Conservation (phyloP, 768 basidiomycete genomes). For the Gloeostereum incarnatum region DNA sequence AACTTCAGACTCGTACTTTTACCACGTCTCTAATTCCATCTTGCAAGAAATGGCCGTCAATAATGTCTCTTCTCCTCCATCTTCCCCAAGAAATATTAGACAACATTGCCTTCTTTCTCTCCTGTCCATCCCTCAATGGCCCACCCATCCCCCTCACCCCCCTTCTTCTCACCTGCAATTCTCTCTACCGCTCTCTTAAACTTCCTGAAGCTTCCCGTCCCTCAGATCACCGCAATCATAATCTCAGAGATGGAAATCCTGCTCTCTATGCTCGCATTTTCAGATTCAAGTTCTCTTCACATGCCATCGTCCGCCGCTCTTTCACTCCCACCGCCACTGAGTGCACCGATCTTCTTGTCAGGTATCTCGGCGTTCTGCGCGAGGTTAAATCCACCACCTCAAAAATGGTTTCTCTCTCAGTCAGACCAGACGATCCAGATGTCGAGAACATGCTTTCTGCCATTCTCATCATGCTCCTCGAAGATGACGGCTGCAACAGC, state of each 20-base stretch:
- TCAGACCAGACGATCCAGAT: conserved; percentile 16
- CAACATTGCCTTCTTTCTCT: conserved; percentile 37
- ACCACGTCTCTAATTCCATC: too few species aligned
- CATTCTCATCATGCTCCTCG: conserved; percentile 47
- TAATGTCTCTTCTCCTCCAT: conserved; percentile 16
- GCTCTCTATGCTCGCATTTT: conserved; percentile 48
- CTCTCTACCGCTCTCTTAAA: too few species aligned
- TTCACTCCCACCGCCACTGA: conserved; percentile 24
- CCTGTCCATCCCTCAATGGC: conserved; percentile 27
- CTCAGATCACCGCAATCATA: too few species aligned
- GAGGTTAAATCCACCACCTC: too few species aligned
- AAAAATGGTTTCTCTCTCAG: conserved; percentile 15
- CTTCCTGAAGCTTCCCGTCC: too few species aligned
- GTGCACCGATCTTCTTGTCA: conserved; percentile 23
- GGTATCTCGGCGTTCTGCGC: conserved; percentile 28
- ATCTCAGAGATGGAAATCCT: conserved; percentile 22
- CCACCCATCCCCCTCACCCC: conserved; percentile 39
- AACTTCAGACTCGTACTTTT: too few species aligned
- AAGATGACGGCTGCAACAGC: conserved; percentile 61
- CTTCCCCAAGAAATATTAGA: conserved; percentile 41
- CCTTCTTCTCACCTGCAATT: conserved; percentile 33
- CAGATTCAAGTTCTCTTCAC: conserved; percentile 43
- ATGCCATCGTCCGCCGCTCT: conserved; percentile 40
- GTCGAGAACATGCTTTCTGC: conserved; percentile 29
- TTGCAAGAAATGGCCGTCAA: too few species aligned